Evolutionary conservation across 75 land plant species (phyloP), one percentile per base, ranked within the genome.

Genomic region (Chamaecyparis obtusa): DNA sequence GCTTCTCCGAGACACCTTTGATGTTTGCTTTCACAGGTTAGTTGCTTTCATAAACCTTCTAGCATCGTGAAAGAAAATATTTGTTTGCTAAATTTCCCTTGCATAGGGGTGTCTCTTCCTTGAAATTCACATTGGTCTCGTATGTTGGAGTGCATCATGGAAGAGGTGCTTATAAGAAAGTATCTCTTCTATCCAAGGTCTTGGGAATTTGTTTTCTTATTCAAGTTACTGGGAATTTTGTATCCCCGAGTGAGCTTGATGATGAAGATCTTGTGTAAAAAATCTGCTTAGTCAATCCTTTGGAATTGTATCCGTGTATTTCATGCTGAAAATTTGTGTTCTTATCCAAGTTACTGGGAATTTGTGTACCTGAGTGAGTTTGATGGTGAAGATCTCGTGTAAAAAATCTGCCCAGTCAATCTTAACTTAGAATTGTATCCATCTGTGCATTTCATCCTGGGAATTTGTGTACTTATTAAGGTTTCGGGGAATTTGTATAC

Each of bases 1-100:
- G 99, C 94, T 97, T 49, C 87, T 97, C 56, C 81, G 86, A 19
- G 99, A 97, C 56, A 71, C 90, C 84, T 97, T 96, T 77, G 97
- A 97, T 87, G 92, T 87, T 83, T 97, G 99, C 88, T 96, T 96
- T 90, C 85, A 93, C 87, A 97, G 99, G 99, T 96, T 69, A 2
- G n/a, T 74, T 67, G 33, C 69, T 64, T 64, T 24, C 69, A 64
- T 57, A 57, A 19, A 57, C 19, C 7, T 64, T 64, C n/a, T 5
- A 15, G 21, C 27, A 57, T 21, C 4, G 8, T 64, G 8, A 27
- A 64, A n/a, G 27, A 64, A 24, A 64, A 49, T 21, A 64, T 21
- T 64, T 64, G 69, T 27, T 64, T 64, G 69, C n/a, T 24, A 64
- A 24, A 64, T 64, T 64, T 24, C 69, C 30, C 69, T 64, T 64